Evolutionary conservation across 139 green algal species (phyloP), one percentile per base, ranked within the genome.

Genomic region (Haematococcus lacustris): DNA sequence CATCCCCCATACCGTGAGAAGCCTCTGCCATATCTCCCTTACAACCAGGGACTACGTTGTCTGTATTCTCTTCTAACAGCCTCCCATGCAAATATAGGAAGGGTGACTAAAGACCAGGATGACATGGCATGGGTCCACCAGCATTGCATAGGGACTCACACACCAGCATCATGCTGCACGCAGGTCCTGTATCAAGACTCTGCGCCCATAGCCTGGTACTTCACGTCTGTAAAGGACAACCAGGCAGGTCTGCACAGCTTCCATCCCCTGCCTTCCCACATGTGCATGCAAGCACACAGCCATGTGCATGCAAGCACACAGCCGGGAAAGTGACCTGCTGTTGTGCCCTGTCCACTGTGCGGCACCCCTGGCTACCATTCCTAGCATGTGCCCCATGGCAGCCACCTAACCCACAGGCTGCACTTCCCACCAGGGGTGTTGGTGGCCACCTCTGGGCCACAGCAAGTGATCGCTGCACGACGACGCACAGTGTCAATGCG

Each of bases 201-300:
- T 5, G 28, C 38, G 9, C 71, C 77, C 3, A 57, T 51, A 26
- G 72, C 76, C 34, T 82, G 77, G 77, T 82, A 76, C 68, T 82
- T 82, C 68, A 82, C 68, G 26, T 78, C 72, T 37, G 34, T 40
- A 6, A 82, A 78, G 62, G 72, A 82, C 28, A 73, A 60, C 71
- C 60, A 70, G 71, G 71, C 70, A 71, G 7, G 64, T 30, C 17
- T 37, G 21, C n/a, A 25, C 21, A 35, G 57, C 9, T 25, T 25
- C 57, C 9, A 30, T 64, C 32, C 17, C 57, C 9, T 9, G 30
- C 5, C 63, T n/a, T 70, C 23, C 13, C n/a, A n/a, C n/a, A n/a
- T n/a, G n/a, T n/a, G n/a, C n/a, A n/a, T n/a, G n/a, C n/a, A n/a
- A n/a, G n/a, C n/a, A 70, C 6, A 5, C 30, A 51, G 6, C 26